These are phyloP conservation scores for Bacterosira constricta DNA, from an alignment of 108 stramenopile species.

Conservation along the genomic window DNA sequence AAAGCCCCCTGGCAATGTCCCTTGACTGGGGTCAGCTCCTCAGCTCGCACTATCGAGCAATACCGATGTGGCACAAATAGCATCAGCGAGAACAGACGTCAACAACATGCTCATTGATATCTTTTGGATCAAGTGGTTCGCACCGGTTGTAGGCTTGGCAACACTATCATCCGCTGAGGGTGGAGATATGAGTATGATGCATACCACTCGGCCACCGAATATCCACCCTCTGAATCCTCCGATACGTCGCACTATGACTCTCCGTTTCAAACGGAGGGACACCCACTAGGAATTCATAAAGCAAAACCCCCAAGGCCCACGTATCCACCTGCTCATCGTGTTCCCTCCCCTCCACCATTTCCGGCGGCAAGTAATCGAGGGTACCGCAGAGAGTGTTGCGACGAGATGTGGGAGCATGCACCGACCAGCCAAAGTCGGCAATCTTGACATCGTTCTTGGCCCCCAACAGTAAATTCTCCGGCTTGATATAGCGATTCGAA, in stretches of 20 bases:
- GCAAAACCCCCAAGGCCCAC: constrained; percentile 94
- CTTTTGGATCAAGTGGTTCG: too few species aligned
- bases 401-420: constrained; percentile 93
- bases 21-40: too few species aligned
- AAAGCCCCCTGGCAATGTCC: too few species aligned
- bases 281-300: constrained; percentile 96
- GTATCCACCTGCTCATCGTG: constrained; percentile 92
- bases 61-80: too few species aligned
- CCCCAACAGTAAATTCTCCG: constrained; percentile 96
- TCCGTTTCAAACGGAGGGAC: constrained; percentile 97
- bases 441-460: constrained; percentile 96
- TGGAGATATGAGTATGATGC: too few species aligned
- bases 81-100: too few species aligned
- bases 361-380: constrained; percentile 97
- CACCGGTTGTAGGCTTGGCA: too few species aligned
- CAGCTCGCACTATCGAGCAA: too few species aligned
- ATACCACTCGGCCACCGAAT: constrained; percentile 94
- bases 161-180: too few species aligned
- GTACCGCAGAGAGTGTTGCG: constrained; percentile 98
- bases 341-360: constrained; percentile 96
- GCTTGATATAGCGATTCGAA: constrained; percentile 97
- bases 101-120: too few species aligned
- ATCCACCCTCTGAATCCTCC: constrained; percentile 93
- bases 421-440: constrained; percentile 99
- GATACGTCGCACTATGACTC: constrained; percentile 91